Percentiles rank a stretch among this genome's conserved stretches.
phyloP scores from a whole-genome alignment of 2,329 filamentous ascomycete genomes.

The Magnaporthales sp. region DNA sequence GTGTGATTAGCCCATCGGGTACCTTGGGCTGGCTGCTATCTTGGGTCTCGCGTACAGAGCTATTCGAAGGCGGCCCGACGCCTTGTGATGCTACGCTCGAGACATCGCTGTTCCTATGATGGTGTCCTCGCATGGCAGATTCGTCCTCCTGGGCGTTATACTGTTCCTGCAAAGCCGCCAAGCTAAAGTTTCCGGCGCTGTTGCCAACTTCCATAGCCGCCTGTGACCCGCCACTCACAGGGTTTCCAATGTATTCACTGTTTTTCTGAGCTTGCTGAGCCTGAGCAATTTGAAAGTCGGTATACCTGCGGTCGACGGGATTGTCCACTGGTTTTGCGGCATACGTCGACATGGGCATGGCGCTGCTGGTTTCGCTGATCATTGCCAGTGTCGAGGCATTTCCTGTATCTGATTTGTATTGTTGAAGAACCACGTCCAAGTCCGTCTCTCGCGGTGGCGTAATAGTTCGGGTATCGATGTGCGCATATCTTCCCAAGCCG shows the following conservation, averaged over 20 bases:
- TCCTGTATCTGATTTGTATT: slow-evolving; percentile 7
- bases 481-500: slow-evolving; percentile 64
- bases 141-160: slow-evolving; percentile 18
- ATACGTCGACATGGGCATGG: background rate
- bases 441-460: slow-evolving; percentile 19
- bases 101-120: slow-evolving; percentile 25
- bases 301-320: slow-evolving; percentile 6
- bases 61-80: slow-evolving; percentile 20
- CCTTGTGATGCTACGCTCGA: slow-evolving; percentile 30
- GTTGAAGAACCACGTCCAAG: slow-evolving; percentile 17
- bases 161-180: slow-evolving; percentile 10
- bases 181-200: slow-evolving; percentile 1
- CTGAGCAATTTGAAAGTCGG: slow-evolving; percentile 9
- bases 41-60: slow-evolving; percentile 9
- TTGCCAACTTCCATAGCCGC: background rate
- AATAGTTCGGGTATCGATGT: slow-evolving; percentile 31
- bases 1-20: slow-evolving; percentile 26
- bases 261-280: slow-evolving; percentile 16
- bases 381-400: background rate
- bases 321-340: background rate
- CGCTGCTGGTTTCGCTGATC: background rate
- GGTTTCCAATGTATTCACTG: slow-evolving; percentile 14
- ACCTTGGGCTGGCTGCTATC: slow-evolving; percentile 6
- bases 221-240: background rate
- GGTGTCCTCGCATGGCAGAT: slow-evolving; percentile 13